Evolutionary conservation across 495 filamentous ascomycete genomes (phyloP), one percentile per base, ranked within the genome.

Genomic region (Aspergillus kassunensis): DNA sequence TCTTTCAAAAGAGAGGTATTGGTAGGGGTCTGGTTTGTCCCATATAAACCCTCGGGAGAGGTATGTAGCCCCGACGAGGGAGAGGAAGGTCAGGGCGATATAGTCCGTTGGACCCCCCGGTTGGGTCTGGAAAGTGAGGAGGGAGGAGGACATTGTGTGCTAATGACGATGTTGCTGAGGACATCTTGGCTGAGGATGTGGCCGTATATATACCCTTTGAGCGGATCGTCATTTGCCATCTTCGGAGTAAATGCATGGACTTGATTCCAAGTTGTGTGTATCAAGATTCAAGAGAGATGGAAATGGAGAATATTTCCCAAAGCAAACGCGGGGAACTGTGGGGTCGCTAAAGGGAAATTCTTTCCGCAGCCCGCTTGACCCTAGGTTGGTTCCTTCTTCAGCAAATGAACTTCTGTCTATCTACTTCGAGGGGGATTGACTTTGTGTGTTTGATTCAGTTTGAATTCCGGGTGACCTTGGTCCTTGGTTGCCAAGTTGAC

Each of bases 1-100:
- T 16, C 63, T 57, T 29, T 72, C 65, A 34, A 59, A 72, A 20
- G 40, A 44, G 13, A 67, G 56, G 31, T 68, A 48, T 10, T 53
- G 33, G 23, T 64, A 64, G 20, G 69, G 69, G 21, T 70, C 66
- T 16, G 65, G 62, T 33, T 60, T 48, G 40, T 70, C 69, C 69
- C 69, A 72, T 33, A 72, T 56, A 29, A 63, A 51, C 2, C 69
- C 69, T 5, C 63, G 60, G 9, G 65, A 63, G 11, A 72, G 56
- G 23, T 60, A 67, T 27, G 56, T 60, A 10, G 56, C 65, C n/a
- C 51, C 55, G 19, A 56, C 51, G 12, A 61, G 53, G 20, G 57
- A 61, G 24, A 70, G 51, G 21, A 68, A 34, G 2, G 61, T 65
- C 18, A 70, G 49, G 21, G 63, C 65, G 30, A 57, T 43, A 49